Base-by-base conservation (phyloP, 2,329 filamentous ascomycete genomes). In the Neofusicoccum cordaticola region DNA sequence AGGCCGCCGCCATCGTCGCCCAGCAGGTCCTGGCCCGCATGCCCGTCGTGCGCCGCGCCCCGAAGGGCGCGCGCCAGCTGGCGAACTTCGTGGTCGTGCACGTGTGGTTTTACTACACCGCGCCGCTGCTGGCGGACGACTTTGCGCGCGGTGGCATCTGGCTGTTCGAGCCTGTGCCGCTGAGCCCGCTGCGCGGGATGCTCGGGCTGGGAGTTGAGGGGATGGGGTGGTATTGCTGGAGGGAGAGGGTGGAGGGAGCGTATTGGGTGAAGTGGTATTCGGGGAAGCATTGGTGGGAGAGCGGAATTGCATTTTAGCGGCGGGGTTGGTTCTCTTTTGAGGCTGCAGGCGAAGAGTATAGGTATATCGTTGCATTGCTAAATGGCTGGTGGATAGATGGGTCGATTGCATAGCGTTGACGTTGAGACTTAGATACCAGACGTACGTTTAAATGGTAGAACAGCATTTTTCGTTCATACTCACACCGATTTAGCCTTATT, bases 81-180 rank as follows among this genome's bases (percentile, higher is more conserved):
- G 83, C 80, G 0, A 96, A 95, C 69, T 74, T 90, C 0, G 22
- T 82, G 0, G 90, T 88, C 68, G 84, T 87, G 0, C 67, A 87
- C 4, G 69, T 74, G 0, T 97, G 92, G 91, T 78, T 96, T 66
- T 85, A 87, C 63, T 74, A 81, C 15, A 94, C 91, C 0, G 84
- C 85, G 0, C 81, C 81, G 45, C 74, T 88, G 41, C 82, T 97
- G n/a, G 81, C 87, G 11, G 87, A 96, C 72, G 93, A 97, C 71
- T 88, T 96, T 73, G 84, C 88, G 0, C 82, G 84, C 11, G 85
- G 87, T 0, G 92, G 91, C 0, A 71, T 96, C 0, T 97, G 91
- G 90, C 76, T 96, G 13, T 87, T 87, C 67, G 92, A 97, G 75
- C 92, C 92, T 0, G 78, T 96, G n/a, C 92, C 93, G 0, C 68